Conservation (phyloP, 352 stramenopile genomes). For the Phytophthora sp. region DNA sequence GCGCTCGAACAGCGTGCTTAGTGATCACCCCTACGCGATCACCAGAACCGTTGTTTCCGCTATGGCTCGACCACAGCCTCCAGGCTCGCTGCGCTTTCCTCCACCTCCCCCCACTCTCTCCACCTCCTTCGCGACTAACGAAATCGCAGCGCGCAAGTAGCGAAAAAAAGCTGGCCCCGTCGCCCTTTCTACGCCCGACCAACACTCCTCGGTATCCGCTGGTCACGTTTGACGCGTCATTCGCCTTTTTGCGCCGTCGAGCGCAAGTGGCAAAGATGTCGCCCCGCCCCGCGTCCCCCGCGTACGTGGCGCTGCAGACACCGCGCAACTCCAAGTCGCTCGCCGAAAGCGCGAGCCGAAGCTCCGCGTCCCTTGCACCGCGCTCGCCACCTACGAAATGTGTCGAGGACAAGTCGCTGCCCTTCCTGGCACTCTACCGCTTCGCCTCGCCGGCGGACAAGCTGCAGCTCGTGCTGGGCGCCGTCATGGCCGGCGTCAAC, state of each 20-base stretch:
- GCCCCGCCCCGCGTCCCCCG: neutral
- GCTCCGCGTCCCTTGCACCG: neutral
- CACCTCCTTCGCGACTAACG: neutral
- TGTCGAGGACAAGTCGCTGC: neutral
- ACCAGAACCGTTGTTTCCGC: neutral
- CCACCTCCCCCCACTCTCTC: neutral
- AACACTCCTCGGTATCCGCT: too few relatives aligned
- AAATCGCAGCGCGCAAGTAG: neutral
- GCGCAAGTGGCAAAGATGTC: slow-evolving; percentile 10
- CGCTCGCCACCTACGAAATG: neutral
- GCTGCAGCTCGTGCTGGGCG: slow-evolving; percentile 30
- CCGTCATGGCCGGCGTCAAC: slow-evolving; percentile 43
- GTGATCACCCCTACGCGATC: neutral
- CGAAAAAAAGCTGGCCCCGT: too few relatives aligned
- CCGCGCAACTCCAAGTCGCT: neutral
- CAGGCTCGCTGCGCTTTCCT: neutral
- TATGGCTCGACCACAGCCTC: neutral
- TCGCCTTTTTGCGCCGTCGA: neutral
- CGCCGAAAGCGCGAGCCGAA: neutral
- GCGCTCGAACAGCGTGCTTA: neutral
- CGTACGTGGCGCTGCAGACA: neutral
- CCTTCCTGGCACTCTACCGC: slow-evolving; percentile 42
- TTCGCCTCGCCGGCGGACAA: slow-evolving; percentile 42
- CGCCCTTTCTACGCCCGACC: too few relatives aligned
- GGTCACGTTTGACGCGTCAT: slow-evolving; percentile 1